Conservation (phyloP, 1,284 basidiomycete genomes). For the Sphagnurus paluster region DNA sequence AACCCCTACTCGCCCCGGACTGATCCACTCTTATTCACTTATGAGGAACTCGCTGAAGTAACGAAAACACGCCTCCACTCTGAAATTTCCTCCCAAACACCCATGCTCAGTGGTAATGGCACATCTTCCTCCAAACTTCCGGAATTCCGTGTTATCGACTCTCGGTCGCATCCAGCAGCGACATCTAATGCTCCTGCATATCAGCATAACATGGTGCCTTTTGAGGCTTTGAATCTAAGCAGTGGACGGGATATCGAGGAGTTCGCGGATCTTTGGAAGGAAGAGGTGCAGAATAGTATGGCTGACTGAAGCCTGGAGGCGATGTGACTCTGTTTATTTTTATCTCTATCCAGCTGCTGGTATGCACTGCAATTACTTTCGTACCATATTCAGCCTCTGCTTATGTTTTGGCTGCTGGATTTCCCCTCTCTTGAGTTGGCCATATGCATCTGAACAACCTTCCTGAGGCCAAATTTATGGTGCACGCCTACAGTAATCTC, state of each 20-base stretch:
- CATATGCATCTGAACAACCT: too few relatives aligned
- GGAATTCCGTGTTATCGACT: constrained; percentile 72
- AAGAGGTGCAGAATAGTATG: constrained; percentile 50
- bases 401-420: too few relatives aligned
- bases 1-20: constrained; percentile 87
- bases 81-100: background rate
- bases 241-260: constrained; percentile 71
- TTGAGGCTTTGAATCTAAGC: constrained; percentile 82
- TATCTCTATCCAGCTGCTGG: too few relatives aligned
- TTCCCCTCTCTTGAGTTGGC: too few relatives aligned
- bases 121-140: constrained; percentile 35
- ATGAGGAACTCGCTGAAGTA: constrained; percentile 68
- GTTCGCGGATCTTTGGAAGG: constrained; percentile 70
- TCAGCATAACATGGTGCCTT: constrained; percentile 91
- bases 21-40: constrained; percentile 85
- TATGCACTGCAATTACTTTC: too few relatives aligned
- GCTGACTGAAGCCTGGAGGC: constrained; percentile 5
- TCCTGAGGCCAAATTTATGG: too few relatives aligned
- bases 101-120: background rate
- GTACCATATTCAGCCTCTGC: too few relatives aligned
- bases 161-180: constrained; percentile 65
- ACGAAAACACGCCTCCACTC: constrained; percentile 21
- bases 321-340: too few relatives aligned
- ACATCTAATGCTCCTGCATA: constrained; percentile 69
- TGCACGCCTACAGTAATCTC: too few relatives aligned